A percentile compares a stretch with the other conserved stretches of the same genome.
Evolutionary conservation across 163 green algal genomes (phyloP).

Genomic region (Chloromonas sp.): DNA sequence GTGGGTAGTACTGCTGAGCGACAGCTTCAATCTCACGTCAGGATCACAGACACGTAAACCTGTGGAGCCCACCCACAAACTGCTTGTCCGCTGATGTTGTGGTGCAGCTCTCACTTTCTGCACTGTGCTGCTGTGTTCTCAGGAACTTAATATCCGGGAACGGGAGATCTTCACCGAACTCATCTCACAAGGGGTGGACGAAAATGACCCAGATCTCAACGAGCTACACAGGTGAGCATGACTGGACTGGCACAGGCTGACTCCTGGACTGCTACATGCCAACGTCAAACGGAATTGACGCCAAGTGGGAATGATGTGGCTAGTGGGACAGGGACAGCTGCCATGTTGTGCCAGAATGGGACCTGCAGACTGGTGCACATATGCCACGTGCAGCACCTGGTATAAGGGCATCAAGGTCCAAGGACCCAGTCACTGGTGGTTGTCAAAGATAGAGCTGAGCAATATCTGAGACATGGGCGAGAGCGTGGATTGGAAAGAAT

Average conservation of each 20-base stretch:
- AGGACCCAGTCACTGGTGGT: background rate
- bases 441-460: background rate
- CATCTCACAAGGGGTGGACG: slow-evolving; percentile 1
- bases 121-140: background rate
- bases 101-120: no score
- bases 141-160: slow-evolving; percentile 13
- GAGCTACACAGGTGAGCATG: slow-evolving; percentile 5
- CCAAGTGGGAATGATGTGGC: background rate
- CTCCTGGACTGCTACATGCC: background rate
- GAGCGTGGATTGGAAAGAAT: background rate
- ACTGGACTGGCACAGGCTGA: background rate
- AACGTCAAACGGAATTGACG: background rate
- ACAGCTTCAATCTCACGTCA: background rate
- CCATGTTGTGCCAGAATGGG: background rate
- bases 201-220: slow-evolving; percentile 4
- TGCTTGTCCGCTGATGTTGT: no score
- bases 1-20: background rate
- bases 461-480: background rate
- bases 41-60: background rate
- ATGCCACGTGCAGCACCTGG: background rate
- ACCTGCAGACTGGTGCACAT: background rate
- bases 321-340: background rate
- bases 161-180: slow-evolving; percentile 15
- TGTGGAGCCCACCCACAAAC: background rate
- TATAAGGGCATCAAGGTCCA: background rate